Evolutionary conservation across 2,329 filamentous ascomycete species (phyloP).

Genomic region (Botryotinia narcissicola): DNA sequence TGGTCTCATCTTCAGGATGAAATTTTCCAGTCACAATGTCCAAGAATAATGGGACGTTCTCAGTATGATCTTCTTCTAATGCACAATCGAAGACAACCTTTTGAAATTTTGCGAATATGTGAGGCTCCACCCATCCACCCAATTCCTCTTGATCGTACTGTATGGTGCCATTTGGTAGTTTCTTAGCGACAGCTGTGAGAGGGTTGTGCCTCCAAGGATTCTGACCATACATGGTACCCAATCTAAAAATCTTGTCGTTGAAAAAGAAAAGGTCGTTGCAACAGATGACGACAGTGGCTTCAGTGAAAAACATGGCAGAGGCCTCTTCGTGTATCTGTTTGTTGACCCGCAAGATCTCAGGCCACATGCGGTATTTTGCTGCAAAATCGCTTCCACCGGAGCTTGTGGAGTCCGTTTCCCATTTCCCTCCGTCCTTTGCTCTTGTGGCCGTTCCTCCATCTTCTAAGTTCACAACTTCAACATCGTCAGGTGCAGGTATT

Average conservation of each 20-base stretch:
- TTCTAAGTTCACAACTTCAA: background rate
- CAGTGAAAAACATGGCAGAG: conserved; percentile 21
- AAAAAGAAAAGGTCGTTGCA: conserved; percentile 27
- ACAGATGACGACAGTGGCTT: conserved; percentile 22
- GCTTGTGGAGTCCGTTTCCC: background rate
- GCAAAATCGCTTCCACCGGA: conserved; percentile 3
- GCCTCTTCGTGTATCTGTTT: conserved; percentile 26
- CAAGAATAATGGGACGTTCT: conserved; percentile 20
- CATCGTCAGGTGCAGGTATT: background rate
- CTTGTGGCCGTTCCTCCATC: background rate
- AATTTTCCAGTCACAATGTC: conserved; percentile 22
- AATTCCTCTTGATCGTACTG: conserved; percentile 13
- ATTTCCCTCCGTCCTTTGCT: background rate
- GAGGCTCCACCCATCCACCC: conserved; percentile 25
- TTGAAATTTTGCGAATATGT: conserved; percentile 28
- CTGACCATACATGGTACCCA: conserved; percentile 5
- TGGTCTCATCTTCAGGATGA: background rate
- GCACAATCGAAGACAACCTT: conserved; percentile 25
- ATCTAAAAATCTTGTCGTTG: conserved; percentile 5
- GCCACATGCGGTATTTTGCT: conserved; percentile 15
- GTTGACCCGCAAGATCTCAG: conserved; percentile 23
- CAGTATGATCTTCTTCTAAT: background rate
- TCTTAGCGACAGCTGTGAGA: conserved; percentile 12
- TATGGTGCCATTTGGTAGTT: conserved; percentile 2
- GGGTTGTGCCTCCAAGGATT: conserved; percentile 26